Evolutionary conservation across 768 basidiomycete species (phyloP).

Genomic region (Termitomyces heimii): DNA sequence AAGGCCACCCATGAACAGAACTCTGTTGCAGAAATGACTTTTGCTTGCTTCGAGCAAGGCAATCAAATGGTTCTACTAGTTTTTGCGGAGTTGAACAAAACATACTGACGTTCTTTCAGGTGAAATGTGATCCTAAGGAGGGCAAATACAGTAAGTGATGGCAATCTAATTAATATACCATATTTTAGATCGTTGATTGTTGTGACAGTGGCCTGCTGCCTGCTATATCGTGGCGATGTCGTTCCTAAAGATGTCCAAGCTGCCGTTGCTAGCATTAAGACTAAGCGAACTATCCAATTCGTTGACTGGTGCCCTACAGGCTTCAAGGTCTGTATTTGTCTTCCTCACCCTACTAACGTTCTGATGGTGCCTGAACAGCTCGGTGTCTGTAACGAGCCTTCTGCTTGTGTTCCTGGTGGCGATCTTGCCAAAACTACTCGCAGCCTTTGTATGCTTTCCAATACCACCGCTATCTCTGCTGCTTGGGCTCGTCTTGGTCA

Average conservation of each 20-base stretch:
- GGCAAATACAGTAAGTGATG: constrained; percentile 91
- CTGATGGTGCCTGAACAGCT: constrained; percentile 42
- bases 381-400: constrained; percentile 96
- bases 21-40: constrained; percentile 97
- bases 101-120: constrained; percentile 13
- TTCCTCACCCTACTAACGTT: not conserved
- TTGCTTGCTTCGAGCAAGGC: constrained; percentile 93
- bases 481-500: constrained; percentile 86
- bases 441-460: constrained; percentile 96
- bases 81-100: not conserved
- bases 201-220: constrained; percentile 75
- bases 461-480: constrained; percentile 89
- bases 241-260: constrained; percentile 95
- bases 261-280: constrained; percentile 92
- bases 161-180: not conserved
- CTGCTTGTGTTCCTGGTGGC: constrained; percentile 87
- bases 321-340: constrained; percentile 59
- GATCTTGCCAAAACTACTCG: constrained; percentile 93
- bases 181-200: constrained; percentile 11
- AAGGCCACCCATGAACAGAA: constrained; percentile 97
- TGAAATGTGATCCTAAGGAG: constrained; percentile 89
- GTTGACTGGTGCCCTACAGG: constrained; percentile 99
- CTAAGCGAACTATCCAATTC: constrained; percentile 96
- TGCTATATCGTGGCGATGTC: constrained; percentile 94
- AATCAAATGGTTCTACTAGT: constrained; percentile 76